phyloP scores from a whole-genome alignment of 2,329 filamentous ascomycete species.

The Davidsoniella australis region DNA sequence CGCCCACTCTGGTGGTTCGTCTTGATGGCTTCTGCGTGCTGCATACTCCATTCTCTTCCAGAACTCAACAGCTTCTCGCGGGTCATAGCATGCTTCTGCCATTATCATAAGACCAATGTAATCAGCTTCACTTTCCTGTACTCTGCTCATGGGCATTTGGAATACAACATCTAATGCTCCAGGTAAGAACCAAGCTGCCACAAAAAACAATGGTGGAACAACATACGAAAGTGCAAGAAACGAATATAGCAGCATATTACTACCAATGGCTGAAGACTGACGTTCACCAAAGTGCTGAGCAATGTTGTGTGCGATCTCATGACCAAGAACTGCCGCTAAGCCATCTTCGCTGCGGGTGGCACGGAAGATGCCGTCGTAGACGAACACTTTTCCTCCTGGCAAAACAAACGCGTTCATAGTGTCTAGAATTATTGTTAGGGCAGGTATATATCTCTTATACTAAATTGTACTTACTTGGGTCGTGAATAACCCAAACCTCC shows the following conservation, averaged over 20 bases:
- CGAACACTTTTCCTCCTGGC: constrained; percentile 65
- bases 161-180: constrained; percentile 46
- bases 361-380: constrained; percentile 56
- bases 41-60: constrained; percentile 48
- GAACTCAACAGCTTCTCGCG: constrained; percentile 45
- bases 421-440: constrained; percentile 17
- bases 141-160: constrained; percentile 47
- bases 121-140: constrained; percentile 63
- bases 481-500: constrained; percentile 63
- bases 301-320: constrained; percentile 65
- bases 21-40: constrained; percentile 22
- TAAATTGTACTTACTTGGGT: constrained; percentile 25
- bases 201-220: constrained; percentile 25
- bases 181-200: constrained; percentile 27
- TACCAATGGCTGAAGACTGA: constrained; percentile 34
- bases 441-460: neutral
- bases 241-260: constrained; percentile 32
- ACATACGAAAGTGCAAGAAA: constrained; percentile 31
- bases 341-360: constrained; percentile 50
- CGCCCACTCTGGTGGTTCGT: constrained; percentile 49
- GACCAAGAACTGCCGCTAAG: constrained; percentile 58
- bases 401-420: constrained; percentile 61
- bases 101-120: constrained; percentile 73
- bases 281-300: constrained; percentile 52
- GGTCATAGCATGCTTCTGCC: constrained; percentile 63